Evolutionary conservation across 768 basidiomycete genomes (phyloP), one percentile per base, ranked within the genome.

Genomic region (Cyathus striatus): DNA sequence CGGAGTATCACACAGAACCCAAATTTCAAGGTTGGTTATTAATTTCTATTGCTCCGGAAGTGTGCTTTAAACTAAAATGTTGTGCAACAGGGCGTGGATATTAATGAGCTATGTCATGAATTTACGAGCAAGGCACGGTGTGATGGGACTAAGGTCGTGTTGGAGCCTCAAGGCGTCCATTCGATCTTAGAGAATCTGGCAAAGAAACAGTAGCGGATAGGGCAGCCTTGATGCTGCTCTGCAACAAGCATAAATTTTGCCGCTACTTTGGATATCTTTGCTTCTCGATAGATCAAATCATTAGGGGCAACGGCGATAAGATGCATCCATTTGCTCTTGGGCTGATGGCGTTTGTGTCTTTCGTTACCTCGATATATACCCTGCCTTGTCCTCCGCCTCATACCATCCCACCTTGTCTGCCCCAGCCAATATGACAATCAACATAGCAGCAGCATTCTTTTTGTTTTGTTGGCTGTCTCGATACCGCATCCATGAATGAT

Each of bases 71-170:
- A 20, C 42, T 40, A 13, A 33, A 38, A 23, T 43, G 41, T 33
- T 20, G 22, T 16, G 41, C 44, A 44, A 30, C 54, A 89, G 82
- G 84, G 87, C 53, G 69, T 78, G 27, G 90, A 91, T 54, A 79
- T 91, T 44, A 87, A 84, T 51, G 75, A 84, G 38, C 67, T 92
- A 18, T 92, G 90, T 56, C 53, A 78, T 5, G 85, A 90, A 61
- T 89, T 92, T 56, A 76, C 86, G 36, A 75, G 62, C 55, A 91
- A 92, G 66, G 90, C 90, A 37, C 73, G 79, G 35, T 92, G 90
- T 54, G 89, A 90, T 47, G 90, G 90, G 26, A 80, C 79, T 21
- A 88, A 86, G 65, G 84, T 90, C 27, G 89, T 90, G 16, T 62
- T 91, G 38, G 86, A 79, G 52, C 77, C 76, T 18, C 63, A 68